Base-by-base conservation (phyloP, 345 rosid genomes). In the Psidium guajava region DNA sequence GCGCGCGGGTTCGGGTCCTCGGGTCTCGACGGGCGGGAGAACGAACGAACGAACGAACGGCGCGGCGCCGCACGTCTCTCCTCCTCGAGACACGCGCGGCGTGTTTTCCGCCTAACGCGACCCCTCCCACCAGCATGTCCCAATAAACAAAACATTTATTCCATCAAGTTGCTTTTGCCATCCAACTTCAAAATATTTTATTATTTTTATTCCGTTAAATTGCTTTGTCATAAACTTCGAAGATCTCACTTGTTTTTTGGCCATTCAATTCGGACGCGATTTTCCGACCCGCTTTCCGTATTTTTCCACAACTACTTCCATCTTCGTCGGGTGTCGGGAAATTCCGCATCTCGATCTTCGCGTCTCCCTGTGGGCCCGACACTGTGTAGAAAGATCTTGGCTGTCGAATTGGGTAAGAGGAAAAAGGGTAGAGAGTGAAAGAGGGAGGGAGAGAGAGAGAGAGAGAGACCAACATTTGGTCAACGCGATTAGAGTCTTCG, bases 21-120 rank as follows among this genome's bases (percentile, higher is more conserved):
- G 44, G 49, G 69, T 2, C 36, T 20, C 77, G 77, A 69, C 77
- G 5, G 6, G 54, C 77, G 5, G 6, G 54, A 53, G 54, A 16
- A 6, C 6, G 54, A 53, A 14, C 15, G 13, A 11, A 10, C 15
- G 77, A 69, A 69, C 36, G 47, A 32, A 8, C 80, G 36, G 47
- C 36, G 54, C 75, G 83, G 86, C 83, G 83, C 83, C 83, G 81
- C 83, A 64, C 18, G 25, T 69, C 80, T 69, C 69, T 81, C 83
- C 58, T 52, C 87, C 83, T n/a, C 57, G 81, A 84, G 86, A 86
- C 88, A 80, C 53, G 84, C 58, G 61, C 13, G 42, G 88, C 88
- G 80, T 86, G 88, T 83, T 84, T 83, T 86, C 59, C 86, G 52
- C 47, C 75, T 11, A 75, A 21, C 83, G 83, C 56, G 87, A 82